phyloP scores from a whole-genome alignment of 139 green algal species.

The Parachlorella kessleri region DNA sequence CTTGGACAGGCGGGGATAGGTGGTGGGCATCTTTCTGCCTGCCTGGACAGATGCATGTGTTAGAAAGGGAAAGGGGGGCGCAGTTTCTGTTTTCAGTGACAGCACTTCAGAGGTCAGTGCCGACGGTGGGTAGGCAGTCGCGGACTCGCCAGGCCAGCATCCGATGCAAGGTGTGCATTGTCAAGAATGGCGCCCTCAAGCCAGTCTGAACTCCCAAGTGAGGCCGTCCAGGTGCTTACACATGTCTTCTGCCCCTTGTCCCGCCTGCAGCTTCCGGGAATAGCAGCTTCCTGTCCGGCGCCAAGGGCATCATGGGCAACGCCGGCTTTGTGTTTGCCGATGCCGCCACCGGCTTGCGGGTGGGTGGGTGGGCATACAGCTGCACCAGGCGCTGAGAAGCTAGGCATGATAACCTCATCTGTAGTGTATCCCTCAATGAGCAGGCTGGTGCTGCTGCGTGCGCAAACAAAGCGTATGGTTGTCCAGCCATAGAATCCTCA shows the following conservation, averaged over 20 bases:
- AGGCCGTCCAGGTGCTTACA: neutral
- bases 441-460: neutral
- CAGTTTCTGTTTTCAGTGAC: neutral
- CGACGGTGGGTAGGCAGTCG: too few species aligned
- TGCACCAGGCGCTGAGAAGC: too few species aligned
- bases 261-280: neutral
- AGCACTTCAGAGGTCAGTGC: neutral
- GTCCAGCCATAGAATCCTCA: neutral
- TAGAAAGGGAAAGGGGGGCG: neutral
- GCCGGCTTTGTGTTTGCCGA: neutral
- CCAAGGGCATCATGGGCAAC: neutral
- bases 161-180: too few species aligned
- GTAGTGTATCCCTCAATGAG: neutral
- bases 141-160: too few species aligned
- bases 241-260: neutral
- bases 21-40: too few species aligned
- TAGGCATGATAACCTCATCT: too few species aligned
- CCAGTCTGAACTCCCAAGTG: neutral
- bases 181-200: too few species aligned
- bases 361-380: neutral
- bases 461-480: too few species aligned
- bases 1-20: too few species aligned
- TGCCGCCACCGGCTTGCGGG: neutral
- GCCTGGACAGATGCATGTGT: neutral
- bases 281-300: neutral